Conservation (phyloP, 805 yeast species). For the Limtongia smithiae region DNA sequence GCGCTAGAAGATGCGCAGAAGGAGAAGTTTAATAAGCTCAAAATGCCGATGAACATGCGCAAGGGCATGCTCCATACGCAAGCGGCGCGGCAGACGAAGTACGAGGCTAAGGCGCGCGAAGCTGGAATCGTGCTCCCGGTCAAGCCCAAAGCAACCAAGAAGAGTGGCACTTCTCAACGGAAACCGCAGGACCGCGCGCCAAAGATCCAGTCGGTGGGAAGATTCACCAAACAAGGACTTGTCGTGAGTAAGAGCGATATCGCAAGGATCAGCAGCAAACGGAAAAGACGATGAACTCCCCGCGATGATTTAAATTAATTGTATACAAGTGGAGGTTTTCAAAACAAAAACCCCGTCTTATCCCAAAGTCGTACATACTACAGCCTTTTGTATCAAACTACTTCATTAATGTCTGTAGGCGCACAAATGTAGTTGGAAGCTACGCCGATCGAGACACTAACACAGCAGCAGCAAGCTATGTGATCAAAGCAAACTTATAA, state of each 20-base stretch:
- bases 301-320: not conserved
- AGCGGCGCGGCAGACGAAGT: constrained; percentile 49
- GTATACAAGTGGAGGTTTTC: not conserved
- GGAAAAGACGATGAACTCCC: not conserved
- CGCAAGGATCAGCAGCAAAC: constrained; percentile 40
- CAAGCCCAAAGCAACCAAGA: constrained; percentile 37
- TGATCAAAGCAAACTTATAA: no score
- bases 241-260: constrained; percentile 66
- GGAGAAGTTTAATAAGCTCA: constrained; percentile 43
- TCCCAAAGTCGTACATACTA: no score
- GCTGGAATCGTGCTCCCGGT: constrained; percentile 86
- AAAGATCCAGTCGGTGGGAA: constrained; percentile 71
- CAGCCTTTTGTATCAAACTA: no score
- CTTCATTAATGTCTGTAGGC: no score
- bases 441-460: not conserved
- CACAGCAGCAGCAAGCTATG: not conserved
- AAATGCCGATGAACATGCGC: constrained; percentile 84
- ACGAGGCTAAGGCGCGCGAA: constrained; percentile 75
- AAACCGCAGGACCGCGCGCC: constrained; percentile 68
- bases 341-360: no score
- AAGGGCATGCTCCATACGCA: constrained; percentile 73
- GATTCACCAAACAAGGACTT: constrained; percentile 73
- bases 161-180: not conserved
- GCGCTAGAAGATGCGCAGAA: constrained; percentile 5
- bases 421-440: not conserved